These are phyloP conservation scores for Xylaria castorea DNA, from an alignment of 495 filamentous ascomycete species.

Conservation along the genomic window DNA sequence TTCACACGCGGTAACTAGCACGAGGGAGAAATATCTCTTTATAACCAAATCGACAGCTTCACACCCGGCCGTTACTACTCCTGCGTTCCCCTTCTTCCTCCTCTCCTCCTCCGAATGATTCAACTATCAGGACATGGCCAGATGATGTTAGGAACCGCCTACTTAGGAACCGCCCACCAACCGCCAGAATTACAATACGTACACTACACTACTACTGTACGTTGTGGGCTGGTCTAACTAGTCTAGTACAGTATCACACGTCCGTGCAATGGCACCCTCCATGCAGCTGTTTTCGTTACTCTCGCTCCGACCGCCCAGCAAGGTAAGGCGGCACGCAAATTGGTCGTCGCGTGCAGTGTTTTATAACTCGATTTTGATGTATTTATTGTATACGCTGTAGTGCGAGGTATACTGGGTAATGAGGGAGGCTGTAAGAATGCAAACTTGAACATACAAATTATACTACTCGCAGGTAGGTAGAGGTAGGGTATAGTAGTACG, in stretches of 20 bases:
- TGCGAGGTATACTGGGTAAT: neutral
- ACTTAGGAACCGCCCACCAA: neutral
- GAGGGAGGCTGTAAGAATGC: neutral
- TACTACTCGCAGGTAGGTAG: too few relatives aligned
- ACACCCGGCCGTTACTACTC: too few relatives aligned
- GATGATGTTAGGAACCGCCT: neutral
- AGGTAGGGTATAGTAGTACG: neutral
- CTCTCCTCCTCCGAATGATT: neutral
- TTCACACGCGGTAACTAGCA: neutral
- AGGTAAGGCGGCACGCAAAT: conserved; percentile 17
- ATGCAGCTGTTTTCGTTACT: conserved; percentile 9
- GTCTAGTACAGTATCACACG: neutral
- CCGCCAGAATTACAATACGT: neutral
- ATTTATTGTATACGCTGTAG: neutral
- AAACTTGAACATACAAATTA: conserved; percentile 7
- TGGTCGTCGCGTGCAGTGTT: neutral
- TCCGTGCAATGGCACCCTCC: conserved; percentile 23
- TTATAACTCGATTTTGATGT: neutral
- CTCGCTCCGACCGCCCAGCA: conserved; percentile 21
- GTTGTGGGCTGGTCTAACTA: neutral
- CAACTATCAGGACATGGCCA: neutral
- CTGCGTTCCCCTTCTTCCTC: neutral
- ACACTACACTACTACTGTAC: neutral
- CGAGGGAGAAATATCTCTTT: neutral
- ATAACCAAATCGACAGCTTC: neutral